Conservation (phyloP, 164 flowering plant species). For the Magnolia officinalis region DNA sequence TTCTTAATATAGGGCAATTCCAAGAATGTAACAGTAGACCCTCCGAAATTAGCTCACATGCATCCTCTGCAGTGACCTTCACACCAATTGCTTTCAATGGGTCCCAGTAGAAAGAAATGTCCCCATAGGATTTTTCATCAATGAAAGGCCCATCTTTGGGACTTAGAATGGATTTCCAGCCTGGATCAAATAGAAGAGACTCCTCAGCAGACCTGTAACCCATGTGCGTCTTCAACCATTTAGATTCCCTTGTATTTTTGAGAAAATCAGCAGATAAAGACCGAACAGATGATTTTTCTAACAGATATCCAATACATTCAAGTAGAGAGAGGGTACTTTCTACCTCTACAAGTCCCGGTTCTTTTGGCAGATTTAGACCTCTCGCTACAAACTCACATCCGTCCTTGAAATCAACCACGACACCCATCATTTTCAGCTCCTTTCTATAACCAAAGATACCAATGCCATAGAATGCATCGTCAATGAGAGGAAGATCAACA, state of each 20-base stretch:
- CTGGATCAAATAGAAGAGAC: conserved; percentile 16
- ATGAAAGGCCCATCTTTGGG: conserved; percentile 18
- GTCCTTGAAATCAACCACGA: conserved; percentile 11
- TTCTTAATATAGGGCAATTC: conserved; percentile 6
- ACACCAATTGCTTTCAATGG: conserved; percentile 18
- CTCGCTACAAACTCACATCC: conserved; percentile 18
- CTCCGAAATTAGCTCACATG: conserved; percentile 4
- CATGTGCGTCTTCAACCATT: conserved; percentile 20
- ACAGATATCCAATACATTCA: conserved; percentile 9
- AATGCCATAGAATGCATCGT: conserved; percentile 18
- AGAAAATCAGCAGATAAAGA: neutral
- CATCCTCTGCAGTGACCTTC: conserved; percentile 1
- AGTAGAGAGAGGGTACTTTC: conserved; percentile 9
- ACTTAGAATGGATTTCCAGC: conserved; percentile 11
- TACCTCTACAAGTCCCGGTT: conserved; percentile 4
- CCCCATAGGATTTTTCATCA: conserved; percentile 15
- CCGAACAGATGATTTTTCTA: neutral
- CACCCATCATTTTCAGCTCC: conserved; percentile 23
- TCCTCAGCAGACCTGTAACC: conserved; percentile 19
- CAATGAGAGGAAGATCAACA: conserved; percentile 25
- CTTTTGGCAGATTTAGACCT: conserved; percentile 13
- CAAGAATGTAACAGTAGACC: conserved; percentile 4
- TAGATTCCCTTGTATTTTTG: neutral
- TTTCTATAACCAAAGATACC: conserved; percentile 9
- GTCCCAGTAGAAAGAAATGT: neutral